phyloP scores from a whole-genome alignment of 2,329 filamentous ascomycete species.

The Septoria petroselini region DNA sequence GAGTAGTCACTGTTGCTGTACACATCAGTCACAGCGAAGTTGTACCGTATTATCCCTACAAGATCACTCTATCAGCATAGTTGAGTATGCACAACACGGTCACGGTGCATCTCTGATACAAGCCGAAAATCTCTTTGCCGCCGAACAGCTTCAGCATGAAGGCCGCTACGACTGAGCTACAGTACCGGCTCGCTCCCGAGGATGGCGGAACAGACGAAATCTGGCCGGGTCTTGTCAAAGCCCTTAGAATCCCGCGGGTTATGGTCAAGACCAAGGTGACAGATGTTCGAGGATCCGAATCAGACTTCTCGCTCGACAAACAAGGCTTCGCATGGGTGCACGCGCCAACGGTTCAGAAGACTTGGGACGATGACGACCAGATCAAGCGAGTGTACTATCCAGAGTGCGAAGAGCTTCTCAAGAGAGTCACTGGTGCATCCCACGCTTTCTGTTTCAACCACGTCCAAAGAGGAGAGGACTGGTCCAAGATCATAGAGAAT shows the following conservation, averaged over 20 bases:
- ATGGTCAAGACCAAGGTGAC: constrained; percentile 11
- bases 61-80: too few relatives aligned
- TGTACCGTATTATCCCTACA: too few relatives aligned
- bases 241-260: constrained; percentile 9
- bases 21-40: too few relatives aligned
- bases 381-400: constrained; percentile 14
- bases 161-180: constrained; percentile 2
- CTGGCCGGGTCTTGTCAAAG: constrained; percentile 15
- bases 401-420: constrained; percentile 11
- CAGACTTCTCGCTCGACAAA: constrained; percentile 10
- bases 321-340: constrained; percentile 14
- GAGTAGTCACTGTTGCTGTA: too few relatives aligned
- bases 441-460: constrained; percentile 14
- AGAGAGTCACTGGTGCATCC: constrained; percentile 14
- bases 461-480: constrained; percentile 10
- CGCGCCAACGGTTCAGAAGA: constrained; percentile 1
- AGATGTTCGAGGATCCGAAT: constrained; percentile 8
- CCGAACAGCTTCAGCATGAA: not conserved
- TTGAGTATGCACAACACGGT: too few relatives aligned
- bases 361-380: constrained; percentile 14
- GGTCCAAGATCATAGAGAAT: constrained; percentile 9
- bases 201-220: constrained; percentile 14
- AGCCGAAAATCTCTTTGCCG: too few relatives aligned
- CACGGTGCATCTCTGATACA: too few relatives aligned
- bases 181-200: constrained; percentile 12